Evolutionary conservation across 352 stramenopile species (phyloP).

Genomic region (Blastocystis sp.): DNA sequence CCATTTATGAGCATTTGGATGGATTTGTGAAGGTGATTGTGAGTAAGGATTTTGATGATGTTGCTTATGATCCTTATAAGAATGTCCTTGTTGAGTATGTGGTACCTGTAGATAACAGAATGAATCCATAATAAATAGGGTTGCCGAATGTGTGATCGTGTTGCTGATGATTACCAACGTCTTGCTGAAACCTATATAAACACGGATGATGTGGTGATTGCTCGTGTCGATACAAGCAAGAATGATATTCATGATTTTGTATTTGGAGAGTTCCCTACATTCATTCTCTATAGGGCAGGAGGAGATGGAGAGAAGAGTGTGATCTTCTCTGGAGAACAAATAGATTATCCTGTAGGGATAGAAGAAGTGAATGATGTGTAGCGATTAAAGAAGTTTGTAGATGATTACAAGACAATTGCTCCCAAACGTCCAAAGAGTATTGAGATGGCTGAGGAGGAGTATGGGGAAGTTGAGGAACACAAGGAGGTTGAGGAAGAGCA

Average conservation of each 20-base stretch:
- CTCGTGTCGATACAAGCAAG: conserved; percentile 20
- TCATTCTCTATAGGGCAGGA: conserved; percentile 20
- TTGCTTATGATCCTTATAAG: conserved; percentile 22
- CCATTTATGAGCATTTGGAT: conserved; percentile 27
- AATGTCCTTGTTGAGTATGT: conserved; percentile 64
- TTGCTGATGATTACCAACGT: conserved; percentile 46
- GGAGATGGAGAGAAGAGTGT: conserved; percentile 8
- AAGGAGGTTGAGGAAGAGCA: background rate
- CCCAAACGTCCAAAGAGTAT: background rate
- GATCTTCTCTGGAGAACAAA: background rate
- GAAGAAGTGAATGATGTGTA: background rate
- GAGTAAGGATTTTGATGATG: conserved; percentile 35
- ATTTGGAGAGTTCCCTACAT: background rate
- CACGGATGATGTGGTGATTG: conserved; percentile 47
- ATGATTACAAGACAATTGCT: conserved; percentile 2
- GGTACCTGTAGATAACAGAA: background rate
- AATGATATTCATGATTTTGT: conserved; percentile 27
- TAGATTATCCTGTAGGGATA: background rate
- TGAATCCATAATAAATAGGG: background rate
- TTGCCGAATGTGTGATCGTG: conserved; percentile 23
- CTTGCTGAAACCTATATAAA: conserved; percentile 10
- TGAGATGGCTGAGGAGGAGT: background rate
- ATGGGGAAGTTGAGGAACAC: background rate
- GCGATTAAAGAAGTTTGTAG: conserved; percentile 46
- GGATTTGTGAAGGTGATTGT: conserved; percentile 33